Conservation (phyloP, 176 grass and related monocot species). For the Musa troglodytarum region DNA sequence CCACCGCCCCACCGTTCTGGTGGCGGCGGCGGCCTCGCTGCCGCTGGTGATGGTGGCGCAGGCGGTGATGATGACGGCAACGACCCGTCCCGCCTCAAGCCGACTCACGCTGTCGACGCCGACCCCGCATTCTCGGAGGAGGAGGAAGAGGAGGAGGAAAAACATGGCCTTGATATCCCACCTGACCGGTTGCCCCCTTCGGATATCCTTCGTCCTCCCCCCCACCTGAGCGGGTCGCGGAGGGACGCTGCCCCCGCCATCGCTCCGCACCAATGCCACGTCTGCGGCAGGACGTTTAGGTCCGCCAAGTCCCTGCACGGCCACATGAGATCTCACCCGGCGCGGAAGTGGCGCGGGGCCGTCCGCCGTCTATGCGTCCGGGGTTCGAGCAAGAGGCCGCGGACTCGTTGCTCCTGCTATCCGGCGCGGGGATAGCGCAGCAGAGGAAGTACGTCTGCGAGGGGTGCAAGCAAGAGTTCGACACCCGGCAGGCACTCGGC, state of each 20-base stretch:
- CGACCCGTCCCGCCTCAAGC: too few species aligned
- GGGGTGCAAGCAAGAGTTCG: neutral
- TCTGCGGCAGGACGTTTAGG: slow-evolving; percentile 41
- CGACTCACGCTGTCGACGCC: too few species aligned
- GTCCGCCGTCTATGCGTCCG: slow-evolving; percentile 3
- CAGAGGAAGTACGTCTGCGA: slow-evolving; percentile 7
- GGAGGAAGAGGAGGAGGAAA: too few species aligned
- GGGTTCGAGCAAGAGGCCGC: slow-evolving; percentile 13
- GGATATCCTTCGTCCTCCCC: too few species aligned
- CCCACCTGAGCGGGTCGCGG: too few species aligned
- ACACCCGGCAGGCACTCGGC: slow-evolving; percentile 1
- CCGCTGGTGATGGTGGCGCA: too few species aligned
- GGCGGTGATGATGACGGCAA: too few species aligned
- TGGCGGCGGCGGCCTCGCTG: too few species aligned
- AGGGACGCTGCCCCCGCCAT: neutral
- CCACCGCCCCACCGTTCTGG: too few species aligned
- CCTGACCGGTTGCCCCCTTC: too few species aligned
- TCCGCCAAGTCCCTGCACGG: slow-evolving; percentile 56
- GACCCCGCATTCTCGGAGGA: too few species aligned
- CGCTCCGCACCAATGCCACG: slow-evolving; percentile 29
- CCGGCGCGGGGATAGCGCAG: neutral
- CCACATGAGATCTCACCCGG: slow-evolving; percentile 74
- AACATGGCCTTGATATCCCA: too few species aligned
- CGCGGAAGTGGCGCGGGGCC: slow-evolving; percentile 56
- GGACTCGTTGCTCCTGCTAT: slow-evolving; percentile 23